Evolutionary conservation across 2,329 filamentous ascomycete species (phyloP), one percentile per base, ranked within the genome.

Genomic region (Pseudopithomyces chartarum): DNA sequence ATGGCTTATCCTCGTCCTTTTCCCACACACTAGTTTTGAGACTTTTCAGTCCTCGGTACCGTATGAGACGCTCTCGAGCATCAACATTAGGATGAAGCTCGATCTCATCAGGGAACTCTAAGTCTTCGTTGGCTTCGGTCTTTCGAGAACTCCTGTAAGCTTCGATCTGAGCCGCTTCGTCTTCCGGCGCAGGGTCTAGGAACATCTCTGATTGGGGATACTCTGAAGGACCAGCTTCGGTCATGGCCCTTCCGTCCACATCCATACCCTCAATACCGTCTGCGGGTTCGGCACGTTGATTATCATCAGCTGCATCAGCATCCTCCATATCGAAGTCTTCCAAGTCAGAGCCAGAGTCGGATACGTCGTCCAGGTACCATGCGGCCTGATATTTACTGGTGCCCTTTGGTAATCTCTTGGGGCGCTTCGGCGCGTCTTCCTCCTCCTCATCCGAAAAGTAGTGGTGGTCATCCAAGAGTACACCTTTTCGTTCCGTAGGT

Each of bases 61-160:
- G 86, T 8, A 90, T 86, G 52, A 99, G 80, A 43, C 95, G 85
- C 77, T 99, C 95, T 50, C 91, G 82, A 0, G 95, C 95, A 43
- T 91, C 82, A 3, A 96, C 91, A 52, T 94, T 85, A 0, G 96
- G 95, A 63, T 91, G 91, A 52, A 99, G 81, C 76, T 99, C 96
- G 56, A 99, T 95, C 76, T 99, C 95, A 64, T 99, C 95, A 0
- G 95, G 95, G 76, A 98, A 99, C 74, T 98, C 94, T 53, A 90
- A 85, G 75, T 99, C 95, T 13, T 98, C 93, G 48, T 93, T 86
- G 3, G 87, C 91, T 65, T 97, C 94, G 22, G 87, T 87, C 50
- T 87, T 87, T 69, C 92, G 91, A 61, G 87, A 87, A 50, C 86
- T 83, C 38, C 95, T 87, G 77, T 92, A 99, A 43, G 89, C 89